Evolutionary conservation across 345 rosid species (phyloP), one percentile per base, ranked within the genome.

Genomic region (Firmiana major): DNA sequence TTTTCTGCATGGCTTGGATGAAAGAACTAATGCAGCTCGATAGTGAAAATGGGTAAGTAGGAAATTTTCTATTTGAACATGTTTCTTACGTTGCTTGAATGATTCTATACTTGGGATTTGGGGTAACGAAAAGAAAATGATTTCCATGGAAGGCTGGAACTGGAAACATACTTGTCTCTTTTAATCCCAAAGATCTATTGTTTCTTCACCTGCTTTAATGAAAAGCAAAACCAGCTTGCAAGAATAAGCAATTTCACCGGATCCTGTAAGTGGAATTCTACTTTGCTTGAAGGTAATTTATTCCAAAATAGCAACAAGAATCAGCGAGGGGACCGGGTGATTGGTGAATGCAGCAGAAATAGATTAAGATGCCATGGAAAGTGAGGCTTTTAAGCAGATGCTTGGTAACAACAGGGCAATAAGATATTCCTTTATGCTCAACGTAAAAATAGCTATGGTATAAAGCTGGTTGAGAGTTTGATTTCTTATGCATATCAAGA

Each of bases 31-130:
- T 4, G 4, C 9, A 31, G 10, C 2, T 9, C 6, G 59, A 58
- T 28, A 8, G 31, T 16, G 57, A 43, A 45, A 57, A 73, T 21
- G 3, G 34, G 6, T 6, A 4, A 74, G 57, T 3, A 1, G 6
- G 21, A 26, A 11, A 46, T 15, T 22, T n/a, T 53, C 28, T 53
- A 31, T 71, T 5, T 34, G 28, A 36, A 19, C 63, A n/a, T 36
- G 17, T 53, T 31, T 13, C 67, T 72, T 53, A 46, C 9, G 12
- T 16, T 54, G 63, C 42, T 38, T 53, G 17, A 17, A 60, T 60
- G 69, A 75, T 75, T 75, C 77, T 46, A 60, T 62, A 6, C 77
- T 75, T 75, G 69, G 58, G 17, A 59, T 62, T 15, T 46, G 59
- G 34, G 65, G 45, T 46, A 74, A 49, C 66, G 43, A n/a, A 74